Evolutionary conservation across 768 basidiomycete species (phyloP), one percentile per base, ranked within the genome.

Genomic region (Cystobasidium onofrii): DNA sequence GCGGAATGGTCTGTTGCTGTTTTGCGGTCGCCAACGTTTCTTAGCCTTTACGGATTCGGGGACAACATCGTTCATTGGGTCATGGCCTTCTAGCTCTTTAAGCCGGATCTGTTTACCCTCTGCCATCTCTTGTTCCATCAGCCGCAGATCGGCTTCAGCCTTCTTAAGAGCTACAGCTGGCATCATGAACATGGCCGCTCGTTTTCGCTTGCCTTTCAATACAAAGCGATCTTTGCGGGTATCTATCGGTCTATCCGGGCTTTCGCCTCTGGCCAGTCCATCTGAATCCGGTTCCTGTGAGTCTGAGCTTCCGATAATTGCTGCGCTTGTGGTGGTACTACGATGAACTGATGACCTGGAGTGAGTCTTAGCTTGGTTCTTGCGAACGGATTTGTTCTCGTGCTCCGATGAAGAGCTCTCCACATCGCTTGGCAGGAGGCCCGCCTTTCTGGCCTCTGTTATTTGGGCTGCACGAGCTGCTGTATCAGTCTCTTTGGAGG

Each of bases 161-260:
- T 65, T 69, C 70, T 78, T 78, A 55, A 78, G 64, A 69, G 77
- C 76, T 3, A 74, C 69, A 25, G 60, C 76, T 6, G 79, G 79
- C 78, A 79, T 77, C 79, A 77, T 78, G 18, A 31, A 20, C 9
- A 67, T 60, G 6, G 77, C 54, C 0, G 73, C 73, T n/a, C 61
- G 46, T n/a, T 74, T 64, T 3, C 75, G 67, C 50, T 74, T 76
- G 9, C 66, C 57, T 20, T 75, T 65, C n/a, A 75, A 44, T 6
- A 29, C 27, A 44, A 71, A 75, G 34, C 74, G 66, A 1, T 62
- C 71, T 23, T 71, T 55, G 4, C n/a, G 27, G 20, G 29, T 2
- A n/a, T 9, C 43, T 18, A 57, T 23, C 34, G 69, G 69, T 31
- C 69, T 33, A 23, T 71, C 69, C 1, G 69, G 69, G 55, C 69